Evolutionary conservation across 2,329 filamentous ascomycete species (phyloP), one percentile per base, ranked within the genome.

Genomic region (Davidsoniella australis): DNA sequence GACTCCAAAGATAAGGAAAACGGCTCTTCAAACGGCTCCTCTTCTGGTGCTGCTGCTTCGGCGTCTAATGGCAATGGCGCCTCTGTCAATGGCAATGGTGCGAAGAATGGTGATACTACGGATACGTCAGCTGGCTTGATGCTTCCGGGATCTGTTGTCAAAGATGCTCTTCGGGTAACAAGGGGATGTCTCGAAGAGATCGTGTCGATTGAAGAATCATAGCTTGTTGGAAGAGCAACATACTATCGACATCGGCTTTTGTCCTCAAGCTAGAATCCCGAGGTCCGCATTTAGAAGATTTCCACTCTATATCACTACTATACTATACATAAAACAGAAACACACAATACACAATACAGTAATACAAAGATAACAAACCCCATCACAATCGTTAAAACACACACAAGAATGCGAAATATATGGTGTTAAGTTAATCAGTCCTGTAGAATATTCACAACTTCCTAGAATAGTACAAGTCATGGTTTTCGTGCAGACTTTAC

Each of bases 151-250:
- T 59, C 65, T 2, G 75, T 79, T n/a, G 63, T 81, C 12, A 73
- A 79, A 23, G 74, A 82, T 55, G 75, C 76, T 4, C 64, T 80
- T n/a, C 69, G 69, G 55, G 66, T 74, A 29, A 76, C 76, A 24
- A 66, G 71, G 51, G 75, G 79, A 56, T 71, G 70, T 54, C 63
- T 81, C 40, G 75, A 78, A 54, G 59, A 64, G 37, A 66, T 76
- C 10, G 65, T 64, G 47, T 63, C 65, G 55, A 57, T 69, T 42
- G 64, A 66, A 1, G 48, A 53, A 5, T 18, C 29, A 16, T 37
- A 23, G 4, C 12, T 24, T 39, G n/a, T 10, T 33, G 24, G 45
- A 12, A 41, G 26, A 37, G 12, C 18, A 42, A 42, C 12, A 23
- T 20, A 24, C 14, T 7, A 18, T 24, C 10, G 18, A 20, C 18